Base-by-base conservation (phyloP, 2,329 filamentous ascomycete genomes). In the Phialocephala subalpina region DNA sequence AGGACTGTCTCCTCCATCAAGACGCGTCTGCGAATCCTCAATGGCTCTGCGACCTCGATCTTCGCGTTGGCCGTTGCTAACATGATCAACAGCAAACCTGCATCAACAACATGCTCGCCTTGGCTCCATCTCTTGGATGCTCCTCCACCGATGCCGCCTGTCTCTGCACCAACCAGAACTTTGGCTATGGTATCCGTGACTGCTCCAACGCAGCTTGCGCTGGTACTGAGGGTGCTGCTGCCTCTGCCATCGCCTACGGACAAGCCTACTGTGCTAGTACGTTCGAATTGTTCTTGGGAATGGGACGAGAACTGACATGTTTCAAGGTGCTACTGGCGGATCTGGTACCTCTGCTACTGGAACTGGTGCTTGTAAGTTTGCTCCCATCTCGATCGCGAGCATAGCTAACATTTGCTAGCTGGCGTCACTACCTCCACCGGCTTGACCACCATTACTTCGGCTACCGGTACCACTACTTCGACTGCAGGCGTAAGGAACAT, bases 141-240 rank as follows among this genome's bases (percentile, higher is more conserved):
- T 25, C 69, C 18, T 6, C 59, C 29, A 20, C 65, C 14, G 80
- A 83, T 69, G 67, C 75, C 38, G 63, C 65, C 60, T 84, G 82
- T 77, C 78, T 82, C 66, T 84, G 82, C 78, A 70, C 66, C n/a
- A 77, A 81, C 63, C 66, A 65, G 40, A 73, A 82, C 77, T 84
- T 82, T 69, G 77, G 76, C 64, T 82, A 80, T 64, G 82, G 82
- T 66, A 74, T 84, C 58, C 80, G 81, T 65, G 82, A 84, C 72
- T 84, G 82, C 76, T 76, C 80, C 64, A 78, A 73, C 63, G 75
- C 79, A 70, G 79, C 79, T 38, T 83, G 82, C 69, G 4, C 3
- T 3, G 74, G 74, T 59, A n/a, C 67, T 9, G 70, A 66, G 9
- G 72, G 67, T 33, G 74, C 69, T 8, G 58, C 64, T 14, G 59